A percentile compares a stretch with the other conserved stretches of the same genome.
Conservation (phyloP, 805 yeast genomes). For the Pichia thaimueangensis region DNA sequence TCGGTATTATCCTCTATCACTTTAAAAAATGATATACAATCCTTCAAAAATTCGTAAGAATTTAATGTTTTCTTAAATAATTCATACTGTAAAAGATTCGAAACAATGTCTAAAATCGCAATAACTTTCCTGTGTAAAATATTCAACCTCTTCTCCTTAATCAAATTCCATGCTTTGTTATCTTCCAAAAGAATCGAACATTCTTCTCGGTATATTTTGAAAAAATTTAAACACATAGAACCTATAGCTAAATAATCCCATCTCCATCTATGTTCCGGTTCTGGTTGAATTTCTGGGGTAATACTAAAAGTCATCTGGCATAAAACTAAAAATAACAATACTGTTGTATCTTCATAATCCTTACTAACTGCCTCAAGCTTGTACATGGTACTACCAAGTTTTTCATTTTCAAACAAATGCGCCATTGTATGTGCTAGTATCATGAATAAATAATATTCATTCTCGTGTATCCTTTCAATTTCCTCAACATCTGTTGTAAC, state of each 20-base stretch:
- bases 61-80: slow-evolving; percentile 36
- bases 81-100: slow-evolving; percentile 37
- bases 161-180: background rate
- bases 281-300: background rate
- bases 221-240: slow-evolving; percentile 23
- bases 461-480: background rate
- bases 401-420: slow-evolving; percentile 6
- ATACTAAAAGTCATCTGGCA: slow-evolving; percentile 8
- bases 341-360: background rate
- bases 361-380: background rate
- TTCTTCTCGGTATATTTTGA: slow-evolving; percentile 17
- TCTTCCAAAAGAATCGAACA: slow-evolving; percentile 2
- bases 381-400: slow-evolving; percentile 1
- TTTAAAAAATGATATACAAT: slow-evolving; percentile 33
- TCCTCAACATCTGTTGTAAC: slow-evolving; percentile 1
- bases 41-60: slow-evolving; percentile 33
- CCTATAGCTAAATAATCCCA: slow-evolving; percentile 8
- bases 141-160: slow-evolving; percentile 5
- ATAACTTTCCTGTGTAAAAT: slow-evolving; percentile 17
- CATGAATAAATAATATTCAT: slow-evolving; percentile 1
- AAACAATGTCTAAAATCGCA: slow-evolving; percentile 35
- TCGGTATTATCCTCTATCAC: slow-evolving; percentile 36
- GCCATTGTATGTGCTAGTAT: background rate
- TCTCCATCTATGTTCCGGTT: background rate
- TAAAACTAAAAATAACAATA: slow-evolving; percentile 3